phyloP scores from a whole-genome alignment of 1,284 basidiomycete genomes.

The Entoloma clypeatum region DNA sequence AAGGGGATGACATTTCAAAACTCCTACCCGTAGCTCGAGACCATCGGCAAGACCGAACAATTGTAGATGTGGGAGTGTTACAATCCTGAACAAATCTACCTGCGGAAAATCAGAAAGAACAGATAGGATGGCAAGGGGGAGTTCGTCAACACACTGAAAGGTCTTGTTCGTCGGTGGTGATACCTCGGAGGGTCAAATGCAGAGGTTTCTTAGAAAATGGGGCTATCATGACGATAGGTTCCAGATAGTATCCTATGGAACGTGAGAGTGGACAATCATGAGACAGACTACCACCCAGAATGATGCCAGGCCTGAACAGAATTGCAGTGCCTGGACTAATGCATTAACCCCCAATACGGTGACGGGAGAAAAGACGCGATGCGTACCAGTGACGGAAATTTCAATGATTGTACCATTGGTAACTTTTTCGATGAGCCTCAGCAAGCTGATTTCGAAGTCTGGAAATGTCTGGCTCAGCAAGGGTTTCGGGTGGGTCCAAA shows the following conservation, averaged over 20 bases:
- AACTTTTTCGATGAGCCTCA: slow-evolving; percentile 86
- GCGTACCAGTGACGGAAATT: slow-evolving; percentile 89
- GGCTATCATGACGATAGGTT: slow-evolving; percentile 86
- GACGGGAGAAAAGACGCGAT: slow-evolving; percentile 1
- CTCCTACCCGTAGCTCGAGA: slow-evolving; percentile 72
- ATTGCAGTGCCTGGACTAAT: slow-evolving; percentile 91
- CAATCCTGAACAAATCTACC: slow-evolving; percentile 90
- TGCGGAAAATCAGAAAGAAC: slow-evolving; percentile 28
- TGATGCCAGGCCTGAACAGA: slow-evolving; percentile 88
- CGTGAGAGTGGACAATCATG: slow-evolving; percentile 89
- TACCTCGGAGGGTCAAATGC: slow-evolving; percentile 78
- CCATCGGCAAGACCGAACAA: slow-evolving; percentile 88
- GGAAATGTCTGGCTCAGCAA: slow-evolving; percentile 3
- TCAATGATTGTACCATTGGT: slow-evolving; percentile 96
- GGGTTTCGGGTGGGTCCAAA: slow-evolving; percentile 6
- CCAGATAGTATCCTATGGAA: slow-evolving; percentile 92
- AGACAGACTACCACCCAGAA: slow-evolving; percentile 77
- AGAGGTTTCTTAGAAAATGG: slow-evolving; percentile 92
- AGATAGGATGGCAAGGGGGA: neutral
- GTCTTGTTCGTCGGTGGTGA: slow-evolving; percentile 88
- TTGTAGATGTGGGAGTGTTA: slow-evolving; percentile 89
- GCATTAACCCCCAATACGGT: too few relatives aligned
- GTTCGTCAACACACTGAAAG: slow-evolving; percentile 62
- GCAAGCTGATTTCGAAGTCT: slow-evolving; percentile 93
- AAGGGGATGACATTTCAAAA: slow-evolving; percentile 1